Percentiles rank a stretch among this genome's conserved stretches.
phyloP scores from a whole-genome alignment of 2,329 filamentous ascomycete genomes.

The Chaetomiaceae sp. region DNA sequence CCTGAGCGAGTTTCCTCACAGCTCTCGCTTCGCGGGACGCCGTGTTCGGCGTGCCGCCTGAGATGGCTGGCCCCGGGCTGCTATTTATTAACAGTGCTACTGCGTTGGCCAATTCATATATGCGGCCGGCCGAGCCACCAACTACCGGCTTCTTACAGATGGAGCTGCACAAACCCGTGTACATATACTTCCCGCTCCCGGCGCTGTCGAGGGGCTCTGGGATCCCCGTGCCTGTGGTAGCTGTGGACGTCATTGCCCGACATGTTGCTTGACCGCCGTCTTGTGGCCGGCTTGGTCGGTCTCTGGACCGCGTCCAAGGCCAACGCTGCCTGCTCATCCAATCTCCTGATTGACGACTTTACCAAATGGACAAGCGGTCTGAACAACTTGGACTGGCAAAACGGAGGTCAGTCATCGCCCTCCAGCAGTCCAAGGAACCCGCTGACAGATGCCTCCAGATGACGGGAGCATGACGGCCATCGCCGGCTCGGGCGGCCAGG shows the following conservation, averaged over 20 bases:
- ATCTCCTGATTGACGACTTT: slow-evolving; percentile 31
- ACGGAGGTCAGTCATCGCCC: slow-evolving; percentile 25
- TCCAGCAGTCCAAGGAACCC: neutral
- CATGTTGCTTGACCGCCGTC: slow-evolving; percentile 23
- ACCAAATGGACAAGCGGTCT: slow-evolving; percentile 26
- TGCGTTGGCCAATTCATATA: slow-evolving; percentile 1
- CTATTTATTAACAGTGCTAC: neutral
- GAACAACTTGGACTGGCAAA: slow-evolving; percentile 28
- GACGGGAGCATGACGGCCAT: slow-evolving; percentile 39
- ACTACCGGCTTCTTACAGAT: slow-evolving; percentile 2
- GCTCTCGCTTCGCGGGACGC: neutral
- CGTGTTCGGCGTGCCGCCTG: neutral
- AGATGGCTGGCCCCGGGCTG: neutral
- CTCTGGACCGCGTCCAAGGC: slow-evolving; percentile 20
- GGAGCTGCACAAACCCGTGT: neutral
- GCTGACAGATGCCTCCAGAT: slow-evolving; percentile 34
- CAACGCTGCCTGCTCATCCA: slow-evolving; percentile 27
- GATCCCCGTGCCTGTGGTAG: neutral
- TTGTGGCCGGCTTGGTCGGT: slow-evolving; percentile 22
- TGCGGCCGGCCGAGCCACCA: neutral
- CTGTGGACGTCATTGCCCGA: slow-evolving; percentile 4
- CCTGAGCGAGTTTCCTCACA: neutral
- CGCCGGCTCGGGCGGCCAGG: slow-evolving; percentile 39
- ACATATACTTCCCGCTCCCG: slow-evolving; percentile 12
- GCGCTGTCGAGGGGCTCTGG: neutral